Evolutionary conservation across 495 filamentous ascomycete species (phyloP), one percentile per base, ranked within the genome.

Genomic region (Cairneyella variabilis): DNA sequence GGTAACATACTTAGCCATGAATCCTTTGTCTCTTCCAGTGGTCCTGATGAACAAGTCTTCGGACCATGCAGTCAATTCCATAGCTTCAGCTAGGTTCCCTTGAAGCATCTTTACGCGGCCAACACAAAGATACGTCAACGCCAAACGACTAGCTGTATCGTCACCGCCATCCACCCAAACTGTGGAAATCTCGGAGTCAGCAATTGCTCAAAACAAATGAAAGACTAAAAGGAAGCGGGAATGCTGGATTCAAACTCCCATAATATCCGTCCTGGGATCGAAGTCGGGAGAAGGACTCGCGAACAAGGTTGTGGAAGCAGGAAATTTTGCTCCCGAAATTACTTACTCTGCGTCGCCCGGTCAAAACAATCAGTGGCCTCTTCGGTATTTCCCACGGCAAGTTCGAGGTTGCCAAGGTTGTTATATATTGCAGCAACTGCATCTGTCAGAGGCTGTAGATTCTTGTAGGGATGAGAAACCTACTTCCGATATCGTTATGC

Each of bases 1-100:
- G 25, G 18, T 8, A 10, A 16, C 37, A 14, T 46, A 53, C 51
- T 53, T 53, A 3, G 39, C 39, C 51, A 53, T 53, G 30, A 45
- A 53, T 12, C 51, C 41, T 27, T 45, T 53, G 28, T 53, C 40
- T 22, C 4, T 25, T n/a, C 51, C 40, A 17, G 8, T 46, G 1
- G 40, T 53, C 3, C 40, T 17, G 14, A 32, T 20, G 22, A 52
- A 52, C n/a, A 52, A 23, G 5, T 9, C 37, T 20, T 52, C 49
- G 12, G 49, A 8, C 20, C 11, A 14, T 3, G 3, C 3, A n/a
- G 49, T 52, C 11, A 21, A 20, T 32, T 10, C 32, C 38, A 52
- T 17, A 0, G 49, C 49, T 34, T 52, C 49, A 7, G 2, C 25
- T 7, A 52, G 17, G 12, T 52, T 43, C 3, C 21, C 23, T 30